These are phyloP conservation scores for Pseudogymnoascus sp. DNA, from an alignment of 2,329 filamentous ascomycete species.

Conservation along the genomic window DNA sequence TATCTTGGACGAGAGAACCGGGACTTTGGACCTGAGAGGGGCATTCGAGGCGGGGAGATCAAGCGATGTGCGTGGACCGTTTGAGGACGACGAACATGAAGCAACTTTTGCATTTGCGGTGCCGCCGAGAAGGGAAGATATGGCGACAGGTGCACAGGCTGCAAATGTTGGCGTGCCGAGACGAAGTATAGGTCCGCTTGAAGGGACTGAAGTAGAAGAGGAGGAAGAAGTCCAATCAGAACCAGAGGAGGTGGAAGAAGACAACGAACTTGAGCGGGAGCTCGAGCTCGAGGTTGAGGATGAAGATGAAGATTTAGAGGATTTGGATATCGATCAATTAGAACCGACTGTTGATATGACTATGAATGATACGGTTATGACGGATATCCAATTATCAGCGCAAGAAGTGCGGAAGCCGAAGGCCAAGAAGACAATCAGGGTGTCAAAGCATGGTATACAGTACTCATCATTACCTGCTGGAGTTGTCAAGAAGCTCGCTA, in stretches of 20 bases:
- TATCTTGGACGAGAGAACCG: constrained; percentile 11
- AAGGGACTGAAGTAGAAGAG: constrained; percentile 17
- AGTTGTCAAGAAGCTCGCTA: constrained; percentile 67
- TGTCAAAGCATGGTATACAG: constrained; percentile 65
- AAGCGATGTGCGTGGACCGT: constrained; percentile 24
- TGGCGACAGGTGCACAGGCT: neutral
- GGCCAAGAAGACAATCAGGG: constrained; percentile 45
- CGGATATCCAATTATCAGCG: neutral
- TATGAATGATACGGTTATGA: constrained; percentile 17
- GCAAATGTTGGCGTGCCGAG: neutral
- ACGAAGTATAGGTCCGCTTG: neutral
- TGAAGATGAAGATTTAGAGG: constrained; percentile 20
- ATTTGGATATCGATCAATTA: constrained; percentile 10
- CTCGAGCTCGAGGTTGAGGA: constrained; percentile 24
- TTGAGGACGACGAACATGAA: constrained; percentile 27
- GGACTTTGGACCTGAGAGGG: constrained; percentile 17
- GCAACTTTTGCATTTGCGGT: constrained; percentile 28
- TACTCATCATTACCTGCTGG: constrained; percentile 68
- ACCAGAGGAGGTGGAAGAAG: constrained; percentile 18
- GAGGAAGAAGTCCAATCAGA: constrained; percentile 8
- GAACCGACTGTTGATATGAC: constrained; percentile 12
- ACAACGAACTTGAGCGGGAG: constrained; percentile 22
- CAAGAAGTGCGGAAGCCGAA: constrained; percentile 20
- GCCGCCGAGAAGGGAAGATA: constrained; percentile 23
- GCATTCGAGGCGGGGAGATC: constrained; percentile 20